phyloP scores from a whole-genome alignment of 2,329 filamentous ascomycete species.

The Fusarium cicatricum region DNA sequence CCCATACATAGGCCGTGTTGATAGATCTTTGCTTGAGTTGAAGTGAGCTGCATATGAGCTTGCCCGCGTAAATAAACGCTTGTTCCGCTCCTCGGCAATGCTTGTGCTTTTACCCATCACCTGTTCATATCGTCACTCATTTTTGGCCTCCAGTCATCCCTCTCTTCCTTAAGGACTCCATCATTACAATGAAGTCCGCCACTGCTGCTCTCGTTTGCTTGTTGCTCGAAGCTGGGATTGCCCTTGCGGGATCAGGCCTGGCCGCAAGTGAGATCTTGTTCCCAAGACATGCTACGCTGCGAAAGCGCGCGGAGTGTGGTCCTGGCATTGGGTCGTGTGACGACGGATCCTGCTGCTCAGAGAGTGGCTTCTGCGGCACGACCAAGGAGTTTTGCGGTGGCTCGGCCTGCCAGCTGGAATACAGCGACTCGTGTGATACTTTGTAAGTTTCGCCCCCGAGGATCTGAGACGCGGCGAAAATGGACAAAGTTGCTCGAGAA shows the following conservation, averaged over 20 bases:
- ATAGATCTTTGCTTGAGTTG: conserved; percentile 4
- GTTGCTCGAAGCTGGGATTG: conserved; percentile 27
- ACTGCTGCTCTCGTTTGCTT: conserved; percentile 25
- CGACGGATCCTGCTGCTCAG: conserved; percentile 48
- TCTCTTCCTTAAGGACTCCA: neutral
- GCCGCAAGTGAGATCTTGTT: conserved; percentile 22
- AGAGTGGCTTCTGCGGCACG: conserved; percentile 50
- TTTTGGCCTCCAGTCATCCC: conserved; percentile 5
- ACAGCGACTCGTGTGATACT: conserved; percentile 52
- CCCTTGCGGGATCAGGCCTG: conserved; percentile 30
- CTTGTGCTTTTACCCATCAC: conserved; percentile 10
- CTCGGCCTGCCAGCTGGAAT: conserved; percentile 51
- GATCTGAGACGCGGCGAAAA: neutral
- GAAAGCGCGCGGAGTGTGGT: conserved; percentile 45
- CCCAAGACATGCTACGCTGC: conserved; percentile 22
- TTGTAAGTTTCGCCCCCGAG: conserved; percentile 46
- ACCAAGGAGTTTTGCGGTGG: conserved; percentile 47
- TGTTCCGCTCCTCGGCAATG: conserved; percentile 15
- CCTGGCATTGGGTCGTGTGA: conserved; percentile 47
- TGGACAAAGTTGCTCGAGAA: neutral
- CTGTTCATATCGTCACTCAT: conserved; percentile 24
- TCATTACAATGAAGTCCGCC: conserved; percentile 30
- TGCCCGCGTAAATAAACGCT: conserved; percentile 37
- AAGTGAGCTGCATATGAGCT: conserved; percentile 19
- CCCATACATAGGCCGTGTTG: conserved; percentile 8